Percentiles rank a stretch among this genome's conserved stretches.
These are phyloP conservation scores for Primulina tabacum DNA, from an alignment of 257 asterid species.

Conservation along the genomic window DNA sequence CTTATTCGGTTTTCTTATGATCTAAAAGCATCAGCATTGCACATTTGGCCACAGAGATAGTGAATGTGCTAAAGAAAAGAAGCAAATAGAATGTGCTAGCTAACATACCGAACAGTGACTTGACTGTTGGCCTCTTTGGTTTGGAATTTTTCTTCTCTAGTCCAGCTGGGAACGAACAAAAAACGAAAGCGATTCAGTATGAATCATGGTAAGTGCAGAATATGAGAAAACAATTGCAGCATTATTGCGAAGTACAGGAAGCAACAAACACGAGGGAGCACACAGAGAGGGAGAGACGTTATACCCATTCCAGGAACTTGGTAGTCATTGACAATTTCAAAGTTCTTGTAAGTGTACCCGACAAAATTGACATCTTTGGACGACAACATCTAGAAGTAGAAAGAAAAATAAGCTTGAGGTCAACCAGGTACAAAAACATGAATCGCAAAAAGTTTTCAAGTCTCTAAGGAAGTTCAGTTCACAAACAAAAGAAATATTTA, in stretches of 20 bases:
- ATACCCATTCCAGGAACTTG: conserved; percentile 61
- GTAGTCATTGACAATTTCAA: conserved; percentile 41
- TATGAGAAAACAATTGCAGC: background rate
- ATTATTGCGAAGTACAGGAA: background rate
- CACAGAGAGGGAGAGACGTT: conserved; percentile 12
- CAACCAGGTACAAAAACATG: background rate
- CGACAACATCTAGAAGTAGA: conserved; percentile 22
- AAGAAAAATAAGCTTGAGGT: background rate
- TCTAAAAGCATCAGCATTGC: background rate
- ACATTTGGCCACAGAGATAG: conserved; percentile 8
- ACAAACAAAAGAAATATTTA: background rate
- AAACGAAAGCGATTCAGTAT: background rate
- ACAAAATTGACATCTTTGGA: conserved; percentile 34
- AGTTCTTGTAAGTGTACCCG: conserved; percentile 34
- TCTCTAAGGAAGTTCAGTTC: background rate
- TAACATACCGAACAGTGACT: conserved; percentile 79
- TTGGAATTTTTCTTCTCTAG: conserved; percentile 71
- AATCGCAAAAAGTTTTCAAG: background rate
- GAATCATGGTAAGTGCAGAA: background rate
- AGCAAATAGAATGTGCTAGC: conserved; percentile 4
- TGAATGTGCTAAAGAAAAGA: background rate
- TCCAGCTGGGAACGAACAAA: background rate
- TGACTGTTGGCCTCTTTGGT: conserved; percentile 80
- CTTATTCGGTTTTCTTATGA: background rate
- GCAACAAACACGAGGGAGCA: background rate